A percentile compares a stretch with the other conserved stretches of the same genome.
Conservation (phyloP, 371 early-diverging fungal species). For the Mucor lusitanicus region DNA sequence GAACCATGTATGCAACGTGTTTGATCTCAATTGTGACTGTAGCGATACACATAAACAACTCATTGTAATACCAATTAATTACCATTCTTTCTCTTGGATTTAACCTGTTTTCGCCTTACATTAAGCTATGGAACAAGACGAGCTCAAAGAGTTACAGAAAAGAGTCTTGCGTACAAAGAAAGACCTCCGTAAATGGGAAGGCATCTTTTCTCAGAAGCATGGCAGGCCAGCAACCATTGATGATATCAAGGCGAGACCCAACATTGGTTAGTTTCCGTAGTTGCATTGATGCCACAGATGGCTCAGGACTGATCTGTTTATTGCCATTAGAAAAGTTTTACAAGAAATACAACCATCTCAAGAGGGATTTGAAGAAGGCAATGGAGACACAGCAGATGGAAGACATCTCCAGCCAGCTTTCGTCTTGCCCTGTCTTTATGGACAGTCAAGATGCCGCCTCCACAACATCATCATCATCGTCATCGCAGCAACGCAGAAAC, state of each 20-base stretch:
- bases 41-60: neutral
- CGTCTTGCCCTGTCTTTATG: neutral
- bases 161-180: constrained; percentile 10
- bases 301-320: neutral
- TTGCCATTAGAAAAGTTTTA: constrained; percentile 12
- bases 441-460: neutral
- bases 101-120: neutral
- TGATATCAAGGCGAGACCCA: constrained; percentile 18
- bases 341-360: constrained; percentile 18
- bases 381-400: neutral
- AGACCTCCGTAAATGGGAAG: constrained; percentile 15
- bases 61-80: neutral
- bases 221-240: constrained; percentile 12
- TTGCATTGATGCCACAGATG: neutral
- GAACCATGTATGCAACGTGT: neutral
- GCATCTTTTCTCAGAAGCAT: constrained; percentile 10
- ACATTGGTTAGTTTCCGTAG: constrained; percentile 4
- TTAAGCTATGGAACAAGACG: neutral
- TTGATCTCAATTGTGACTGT: neutral
- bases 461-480: neutral
- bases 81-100: neutral
- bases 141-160: constrained; percentile 5
- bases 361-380: constrained; percentile 8
- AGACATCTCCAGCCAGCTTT: neutral
- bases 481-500: neutral